Evolutionary conservation across 495 filamentous ascomycete species (phyloP), one percentile per base, ranked within the genome.

Genomic region (Penicillium mononematosum): DNA sequence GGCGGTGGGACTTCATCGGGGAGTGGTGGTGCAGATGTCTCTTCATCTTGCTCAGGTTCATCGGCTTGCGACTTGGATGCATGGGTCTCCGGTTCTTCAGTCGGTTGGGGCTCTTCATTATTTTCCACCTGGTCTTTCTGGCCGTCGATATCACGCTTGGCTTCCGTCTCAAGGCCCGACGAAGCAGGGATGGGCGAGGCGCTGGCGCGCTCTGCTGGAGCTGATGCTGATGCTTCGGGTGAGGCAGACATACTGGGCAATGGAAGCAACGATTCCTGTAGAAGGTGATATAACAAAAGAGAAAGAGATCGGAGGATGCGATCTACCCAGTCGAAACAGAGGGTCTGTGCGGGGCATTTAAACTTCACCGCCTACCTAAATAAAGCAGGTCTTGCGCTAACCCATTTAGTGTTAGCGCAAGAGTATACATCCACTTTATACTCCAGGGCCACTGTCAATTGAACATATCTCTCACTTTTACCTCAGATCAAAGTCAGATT

Each of bases 1-100:
- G 81, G 79, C 43, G 81, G 79, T 31, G 73, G 73, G 53, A 66
- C 46, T 42, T 80, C 79, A 48, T 78, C 73, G 53, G 81, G 82
- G 62, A 84, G 67, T 58, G 82, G 80, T 25, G 81, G 81, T 52
- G 70, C 70, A 19, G 66, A 60, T 53, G 60, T 54, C 54, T 60
- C 42, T 62, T 69, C 56, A 60, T 47, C 63, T 50, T 59, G 51
- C 39, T 61, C 59, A 22, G 22, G 52, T 39, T 58, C 52, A 31
- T 60, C 56, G 27, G 62, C 17, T 39, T 41, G 50, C n/a, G 55
- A 20, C 1, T 59, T 53, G 17, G 61, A 53, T 5, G 61, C 48
- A 8, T 62, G 20, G 45, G 68, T 59, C 17, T 62, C 50, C 20
- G 58, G 43, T 24, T 67, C 20, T 29, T 59, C 48, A 39, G 45